These are phyloP conservation scores for Leccinum pachyderme DNA, from an alignment of 1,284 basidiomycete species.

Conservation along the genomic window DNA sequence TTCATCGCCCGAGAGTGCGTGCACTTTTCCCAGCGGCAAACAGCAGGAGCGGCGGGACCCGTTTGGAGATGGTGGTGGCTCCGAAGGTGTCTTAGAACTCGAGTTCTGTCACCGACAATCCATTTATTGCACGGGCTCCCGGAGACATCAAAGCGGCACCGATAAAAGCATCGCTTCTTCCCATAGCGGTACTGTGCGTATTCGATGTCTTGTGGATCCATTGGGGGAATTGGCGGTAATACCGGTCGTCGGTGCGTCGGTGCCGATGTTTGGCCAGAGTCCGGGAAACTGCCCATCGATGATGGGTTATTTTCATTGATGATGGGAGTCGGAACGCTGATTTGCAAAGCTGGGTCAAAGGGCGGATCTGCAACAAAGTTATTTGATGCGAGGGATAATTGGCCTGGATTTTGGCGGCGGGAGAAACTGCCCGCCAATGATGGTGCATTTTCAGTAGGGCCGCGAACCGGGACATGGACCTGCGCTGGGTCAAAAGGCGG, in stretches of 20 bases:
- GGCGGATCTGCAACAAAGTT: not conserved
- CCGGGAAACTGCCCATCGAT: not conserved
- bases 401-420: not conserved
- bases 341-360: constrained; percentile 5
- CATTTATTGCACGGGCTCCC: constrained; percentile 28
- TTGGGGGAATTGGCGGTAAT: not conserved
- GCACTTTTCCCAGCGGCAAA: constrained; percentile 29
- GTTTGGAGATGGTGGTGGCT: constrained; percentile 22
- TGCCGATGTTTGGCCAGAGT: not conserved
- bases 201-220: constrained; percentile 24
- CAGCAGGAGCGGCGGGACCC: constrained; percentile 14
- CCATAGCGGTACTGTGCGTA: constrained; percentile 17
- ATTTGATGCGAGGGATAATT: constrained; percentile 1
- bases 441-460: constrained; percentile 2
- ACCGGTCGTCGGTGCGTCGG: not conserved
- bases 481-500: constrained; percentile 2
- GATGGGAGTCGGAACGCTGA: not conserved
- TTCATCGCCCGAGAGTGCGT: constrained; percentile 27
- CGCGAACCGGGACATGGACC: not conserved
- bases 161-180: constrained; percentile 20
- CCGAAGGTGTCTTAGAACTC: constrained; percentile 27
- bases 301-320: constrained; percentile 4
- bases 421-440: not conserved
- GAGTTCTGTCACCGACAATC: constrained; percentile 26
- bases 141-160: constrained; percentile 25